A percentile compares a stretch with the other conserved stretches of the same genome.
Evolutionary conservation across 2,329 filamentous ascomycete species (phyloP).

Genomic region (Triangularia verruculosa): DNA sequence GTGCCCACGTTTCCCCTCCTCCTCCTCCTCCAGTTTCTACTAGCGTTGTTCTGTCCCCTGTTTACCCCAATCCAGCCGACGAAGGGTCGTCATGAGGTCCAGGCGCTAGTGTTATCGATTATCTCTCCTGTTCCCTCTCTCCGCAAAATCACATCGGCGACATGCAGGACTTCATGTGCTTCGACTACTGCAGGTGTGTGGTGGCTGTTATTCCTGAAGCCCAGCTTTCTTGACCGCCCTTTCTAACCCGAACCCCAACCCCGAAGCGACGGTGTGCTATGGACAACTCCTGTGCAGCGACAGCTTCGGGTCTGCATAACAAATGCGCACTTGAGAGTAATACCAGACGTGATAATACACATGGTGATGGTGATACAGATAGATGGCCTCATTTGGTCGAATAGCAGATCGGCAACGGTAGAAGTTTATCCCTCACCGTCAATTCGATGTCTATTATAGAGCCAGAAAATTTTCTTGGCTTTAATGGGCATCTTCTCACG

Average conservation of each 20-base stretch:
- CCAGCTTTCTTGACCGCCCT: conserved; percentile 26
- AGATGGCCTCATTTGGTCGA: conserved; percentile 12
- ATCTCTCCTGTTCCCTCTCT: conserved; percentile 6
- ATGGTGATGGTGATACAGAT: conserved; percentile 8
- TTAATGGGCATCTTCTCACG: neutral
- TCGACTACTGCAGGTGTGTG: conserved; percentile 19
- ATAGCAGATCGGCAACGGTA: conserved; percentile 20
- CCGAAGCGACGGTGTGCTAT: conserved; percentile 1
- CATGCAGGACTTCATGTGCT: conserved; percentile 20
- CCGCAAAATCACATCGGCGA: conserved; percentile 8
- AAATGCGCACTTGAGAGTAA: neutral
- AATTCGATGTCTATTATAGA: neutral
- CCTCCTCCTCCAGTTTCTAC: neutral
- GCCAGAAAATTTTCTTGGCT: conserved; percentile 17
- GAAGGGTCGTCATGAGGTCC: neutral
- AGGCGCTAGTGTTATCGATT: neutral
- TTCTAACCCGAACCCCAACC: conserved; percentile 24
- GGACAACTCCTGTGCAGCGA: neutral
- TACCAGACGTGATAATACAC: conserved; percentile 6
- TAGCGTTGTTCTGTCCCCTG: neutral
- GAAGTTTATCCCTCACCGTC: conserved; percentile 9
- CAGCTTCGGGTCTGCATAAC: neutral
- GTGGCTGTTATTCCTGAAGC: conserved; percentile 1
- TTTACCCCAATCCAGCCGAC: neutral
- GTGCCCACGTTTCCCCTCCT: neutral